Percentiles rank a stretch among this genome's conserved stretches.
Conservation (phyloP, 2,329 filamentous ascomycete genomes). For the Sarocladiaceae sp. region DNA sequence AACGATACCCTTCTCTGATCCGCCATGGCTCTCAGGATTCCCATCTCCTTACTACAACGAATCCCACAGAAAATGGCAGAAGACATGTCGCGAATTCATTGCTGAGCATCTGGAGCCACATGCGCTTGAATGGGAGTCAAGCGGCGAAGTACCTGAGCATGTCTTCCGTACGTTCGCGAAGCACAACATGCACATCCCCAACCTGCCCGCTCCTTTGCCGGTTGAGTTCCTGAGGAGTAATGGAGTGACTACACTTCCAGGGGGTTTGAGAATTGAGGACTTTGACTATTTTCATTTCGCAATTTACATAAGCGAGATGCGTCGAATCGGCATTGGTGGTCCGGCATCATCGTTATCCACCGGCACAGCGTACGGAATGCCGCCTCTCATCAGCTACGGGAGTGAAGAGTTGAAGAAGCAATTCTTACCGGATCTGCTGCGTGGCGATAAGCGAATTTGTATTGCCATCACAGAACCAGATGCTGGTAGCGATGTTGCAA, state of each 20-base stretch:
- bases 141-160: conserved; percentile 41
- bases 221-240: conserved; percentile 14
- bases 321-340: conserved; percentile 43
- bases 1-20: not conserved
- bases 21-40: not conserved
- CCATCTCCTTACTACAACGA: conserved; percentile 1
- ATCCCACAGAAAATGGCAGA: not conserved
- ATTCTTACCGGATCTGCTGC: conserved; percentile 41
- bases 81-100: conserved; percentile 43
- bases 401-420: conserved; percentile 20
- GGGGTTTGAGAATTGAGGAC: not conserved
- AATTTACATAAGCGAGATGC: conserved; percentile 20
- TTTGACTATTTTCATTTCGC: conserved; percentile 2
- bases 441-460: conserved; percentile 35
- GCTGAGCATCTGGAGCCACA: conserved; percentile 52
- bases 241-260: not conserved
- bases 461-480: conserved; percentile 24
- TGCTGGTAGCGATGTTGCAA: conserved; percentile 59
- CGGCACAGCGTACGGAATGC: conserved; percentile 46
- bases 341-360: conserved; percentile 49
- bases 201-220: conserved; percentile 27
- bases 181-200: conserved; percentile 26
- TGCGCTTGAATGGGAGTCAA: conserved; percentile 58
- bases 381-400: conserved; percentile 20
- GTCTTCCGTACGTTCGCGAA: conserved; percentile 28